Evolutionary conservation across 2,329 filamentous ascomycete genomes (phyloP).

Genomic region (Cordyceps cicadae): DNA sequence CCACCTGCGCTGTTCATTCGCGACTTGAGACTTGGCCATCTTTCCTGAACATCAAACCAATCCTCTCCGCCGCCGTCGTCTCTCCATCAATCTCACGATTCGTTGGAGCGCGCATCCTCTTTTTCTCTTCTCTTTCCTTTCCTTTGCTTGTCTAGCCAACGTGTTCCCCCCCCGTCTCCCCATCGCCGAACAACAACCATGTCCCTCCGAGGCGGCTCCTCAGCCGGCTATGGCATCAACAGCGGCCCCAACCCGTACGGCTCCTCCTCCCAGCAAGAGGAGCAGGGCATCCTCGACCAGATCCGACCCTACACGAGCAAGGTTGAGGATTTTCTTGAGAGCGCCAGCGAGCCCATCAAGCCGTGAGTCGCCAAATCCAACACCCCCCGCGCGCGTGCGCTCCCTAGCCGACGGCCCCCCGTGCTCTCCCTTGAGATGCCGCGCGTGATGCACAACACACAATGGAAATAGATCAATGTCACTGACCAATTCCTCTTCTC

Average conservation of each 20-base stretch:
- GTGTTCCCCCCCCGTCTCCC: background rate
- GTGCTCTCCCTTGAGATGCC: background rate
- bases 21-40: background rate
- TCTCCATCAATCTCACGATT: background rate
- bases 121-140: background rate
- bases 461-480: background rate
- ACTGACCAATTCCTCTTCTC: constrained; percentile 14
- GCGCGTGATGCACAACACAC: background rate
- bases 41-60: background rate
- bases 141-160: background rate
- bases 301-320: constrained; percentile 95
- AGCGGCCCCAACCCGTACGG: constrained; percentile 61
- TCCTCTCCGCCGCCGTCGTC: background rate
- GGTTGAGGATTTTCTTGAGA: constrained; percentile 90
- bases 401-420: background rate
- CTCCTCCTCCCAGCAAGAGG: constrained; percentile 50
- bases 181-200: constrained; percentile 16
- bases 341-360: constrained; percentile 80
- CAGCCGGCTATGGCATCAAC: constrained; percentile 70
- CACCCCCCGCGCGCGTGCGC: background rate
- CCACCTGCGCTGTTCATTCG: background rate
- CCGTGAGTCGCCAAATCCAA: constrained; percentile 51
- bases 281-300: constrained; percentile 60
- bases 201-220: constrained; percentile 56
- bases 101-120: background rate